Percentiles rank a stretch among this genome's conserved stretches.
phyloP scores from a whole-genome alignment of 345 rosid species.

The Mercurialis annua region DNA sequence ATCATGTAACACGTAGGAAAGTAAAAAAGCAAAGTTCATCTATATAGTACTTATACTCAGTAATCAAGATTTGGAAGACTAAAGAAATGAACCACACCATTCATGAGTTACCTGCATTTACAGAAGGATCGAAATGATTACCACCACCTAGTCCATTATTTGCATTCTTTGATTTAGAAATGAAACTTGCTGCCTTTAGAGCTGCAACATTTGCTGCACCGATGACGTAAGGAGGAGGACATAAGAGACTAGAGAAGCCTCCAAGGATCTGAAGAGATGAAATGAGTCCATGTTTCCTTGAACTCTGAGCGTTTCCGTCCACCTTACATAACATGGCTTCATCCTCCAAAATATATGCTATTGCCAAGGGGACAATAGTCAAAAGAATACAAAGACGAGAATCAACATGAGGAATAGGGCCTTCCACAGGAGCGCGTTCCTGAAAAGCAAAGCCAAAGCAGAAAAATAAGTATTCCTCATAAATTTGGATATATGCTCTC shows the following conservation, averaged over 20 bases:
- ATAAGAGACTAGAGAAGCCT: slow-evolving; percentile 48
- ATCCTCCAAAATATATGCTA: slow-evolving; percentile 41
- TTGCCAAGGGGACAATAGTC: slow-evolving; percentile 57
- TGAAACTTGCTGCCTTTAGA: slow-evolving; percentile 44
- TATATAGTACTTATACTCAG: background rate
- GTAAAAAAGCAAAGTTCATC: background rate
- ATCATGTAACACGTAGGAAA: slow-evolving; percentile 5
- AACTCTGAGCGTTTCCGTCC: slow-evolving; percentile 22
- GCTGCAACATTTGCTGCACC: slow-evolving; percentile 53
- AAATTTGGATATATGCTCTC: background rate
- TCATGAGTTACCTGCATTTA: slow-evolving; percentile 36
- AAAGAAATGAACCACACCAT: slow-evolving; percentile 4
- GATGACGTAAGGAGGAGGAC: slow-evolving; percentile 47
- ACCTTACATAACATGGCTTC: slow-evolving; percentile 21
- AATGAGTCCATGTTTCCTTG: slow-evolving; percentile 37
- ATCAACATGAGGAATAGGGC: slow-evolving; percentile 65
- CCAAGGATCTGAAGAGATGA: slow-evolving; percentile 57
- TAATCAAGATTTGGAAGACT: background rate
- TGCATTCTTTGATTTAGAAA: slow-evolving; percentile 32
- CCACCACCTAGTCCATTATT: slow-evolving; percentile 26
- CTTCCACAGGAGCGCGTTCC: slow-evolving; percentile 65
- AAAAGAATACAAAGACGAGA: slow-evolving; percentile 63
- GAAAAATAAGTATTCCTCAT: slow-evolving; percentile 7
- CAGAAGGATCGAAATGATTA: slow-evolving; percentile 18
- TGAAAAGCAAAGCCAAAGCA: slow-evolving; percentile 22